Conservation (phyloP, 148 eudicot genomes). For the Beta vulgaris region DNA sequence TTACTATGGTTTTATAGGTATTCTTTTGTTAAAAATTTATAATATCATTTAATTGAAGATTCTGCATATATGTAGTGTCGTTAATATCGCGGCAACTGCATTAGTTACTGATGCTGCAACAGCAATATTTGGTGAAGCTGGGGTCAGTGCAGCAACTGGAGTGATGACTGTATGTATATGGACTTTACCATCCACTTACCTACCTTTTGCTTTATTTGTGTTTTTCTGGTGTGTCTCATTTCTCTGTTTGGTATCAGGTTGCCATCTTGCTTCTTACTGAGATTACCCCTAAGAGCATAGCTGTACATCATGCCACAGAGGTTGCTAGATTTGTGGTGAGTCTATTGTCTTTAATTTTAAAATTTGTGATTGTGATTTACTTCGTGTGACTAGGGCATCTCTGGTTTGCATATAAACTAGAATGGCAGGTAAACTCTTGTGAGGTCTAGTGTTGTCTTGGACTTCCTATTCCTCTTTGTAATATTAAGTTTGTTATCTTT, state of each 20-base stretch:
- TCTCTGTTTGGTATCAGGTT: conserved; percentile 51
- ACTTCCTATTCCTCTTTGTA: background rate
- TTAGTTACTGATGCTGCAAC: conserved; percentile 98
- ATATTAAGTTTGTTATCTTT: conserved; percentile 31
- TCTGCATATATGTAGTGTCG: conserved; percentile 63
- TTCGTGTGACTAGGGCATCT: background rate
- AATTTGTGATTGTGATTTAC: background rate
- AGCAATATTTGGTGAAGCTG: conserved; percentile 88
- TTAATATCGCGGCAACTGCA: conserved; percentile 96
- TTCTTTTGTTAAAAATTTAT: too few relatives aligned
- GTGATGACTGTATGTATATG: conserved; percentile 78
- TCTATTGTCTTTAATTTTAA: conserved; percentile 7
- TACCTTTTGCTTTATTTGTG: background rate
- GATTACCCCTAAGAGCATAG: conserved; percentile 98
- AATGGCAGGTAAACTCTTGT: background rate
- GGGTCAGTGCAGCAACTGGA: conserved; percentile 95
- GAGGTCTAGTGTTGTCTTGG: background rate
- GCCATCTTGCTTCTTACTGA: conserved; percentile 95
- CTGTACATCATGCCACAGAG: conserved; percentile 97
- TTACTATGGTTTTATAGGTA: background rate
- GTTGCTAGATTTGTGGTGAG: conserved; percentile 99
- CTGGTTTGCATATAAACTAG: background rate
- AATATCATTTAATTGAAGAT: conserved; percentile 31
- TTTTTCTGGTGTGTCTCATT: background rate
- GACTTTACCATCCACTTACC: background rate